Evolutionary conservation across 306 rosid genomes (phyloP), one percentile per base, ranked within the genome.

Genomic region (Potentilla sterilis): DNA sequence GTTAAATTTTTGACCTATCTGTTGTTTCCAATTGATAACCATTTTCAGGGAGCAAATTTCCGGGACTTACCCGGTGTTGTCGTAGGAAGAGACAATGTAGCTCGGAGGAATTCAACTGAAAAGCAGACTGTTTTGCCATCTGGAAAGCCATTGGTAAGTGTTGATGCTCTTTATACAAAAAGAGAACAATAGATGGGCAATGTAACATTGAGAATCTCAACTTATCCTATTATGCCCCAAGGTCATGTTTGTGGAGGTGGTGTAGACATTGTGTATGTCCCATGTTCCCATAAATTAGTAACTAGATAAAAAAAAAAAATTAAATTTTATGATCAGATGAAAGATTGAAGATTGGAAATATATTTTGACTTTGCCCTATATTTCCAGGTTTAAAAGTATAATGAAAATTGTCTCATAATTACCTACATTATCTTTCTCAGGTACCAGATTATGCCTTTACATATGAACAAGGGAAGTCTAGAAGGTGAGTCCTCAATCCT

Each of bases 51-150:
- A 65, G 98, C 97, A 37, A 94, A 92, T 82, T 94, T 94, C 78
- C 89, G 97, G 63, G 93, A 94, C 84, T 88, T 94, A 13, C 98
- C 98, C 54, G 98, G 98, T 78, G 73, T 94, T 64, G 44, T 90
- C 80, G 98, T 94, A 35, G 97, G 98, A 80, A 62, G 35, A 76
- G 87, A 94, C 79, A 94, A 94, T 87, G 97, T 90, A 78, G 97
- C 58, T 79, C 88, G 95, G 73, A 86, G 92, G 66, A 95, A 86
- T 48, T 77, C 86, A 16, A 43, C 54, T 21, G 78, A 69, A 21
- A 80, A 85, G 24, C 76, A 65, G 10, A 79, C 73, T 2, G 41
- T 86, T 69, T 82, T 89, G 74, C 97, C 98, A 83, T 94, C 98
- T 67, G 96, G 98, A 75, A 94, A 81, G 79, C 85, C 85, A 75